phyloP scores from a whole-genome alignment of 1,139 yeast genomes.

The Pichia sp. region DNA sequence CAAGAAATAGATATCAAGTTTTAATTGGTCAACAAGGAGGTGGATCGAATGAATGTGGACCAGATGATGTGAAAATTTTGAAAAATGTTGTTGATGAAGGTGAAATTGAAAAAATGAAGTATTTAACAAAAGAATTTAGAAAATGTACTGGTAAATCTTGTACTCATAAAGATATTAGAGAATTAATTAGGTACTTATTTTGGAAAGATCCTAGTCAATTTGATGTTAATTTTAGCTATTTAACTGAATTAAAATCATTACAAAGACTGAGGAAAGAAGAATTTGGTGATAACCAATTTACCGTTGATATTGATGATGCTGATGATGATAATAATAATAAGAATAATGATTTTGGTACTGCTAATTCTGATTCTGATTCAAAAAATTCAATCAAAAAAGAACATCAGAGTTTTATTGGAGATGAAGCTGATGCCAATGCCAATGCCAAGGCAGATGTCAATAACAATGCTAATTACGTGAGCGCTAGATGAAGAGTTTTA shows the following conservation, averaged over 20 bases:
- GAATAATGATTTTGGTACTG: no score
- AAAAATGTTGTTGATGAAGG: constrained; percentile 57
- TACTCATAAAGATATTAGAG: constrained; percentile 51
- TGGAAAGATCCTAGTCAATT: constrained; percentile 51
- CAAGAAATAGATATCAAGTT: constrained; percentile 73
- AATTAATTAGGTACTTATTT: constrained; percentile 47
- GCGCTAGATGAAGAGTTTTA: no score
- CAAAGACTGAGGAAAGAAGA: constrained; percentile 13
- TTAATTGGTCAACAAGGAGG: constrained; percentile 82
- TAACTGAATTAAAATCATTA: constrained; percentile 18
- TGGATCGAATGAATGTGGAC: constrained; percentile 59
- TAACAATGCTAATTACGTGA: no score
- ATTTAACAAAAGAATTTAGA: constrained; percentile 54
- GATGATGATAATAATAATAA: neutral
- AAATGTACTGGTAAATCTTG: constrained; percentile 53
- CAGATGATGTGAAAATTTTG: constrained; percentile 49
- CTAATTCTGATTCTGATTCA: no score
- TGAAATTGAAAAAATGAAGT: constrained; percentile 67
- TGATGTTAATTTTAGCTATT: constrained; percentile 44
- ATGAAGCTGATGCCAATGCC: no score
- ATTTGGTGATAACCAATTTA: no score
- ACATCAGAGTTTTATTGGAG: no score
- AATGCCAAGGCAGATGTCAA: no score
- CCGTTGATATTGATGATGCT: no score
- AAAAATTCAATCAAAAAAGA: no score